These are phyloP conservation scores for Rhizophora mangle DNA, from an alignment of 345 rosid species.

Conservation along the genomic window DNA sequence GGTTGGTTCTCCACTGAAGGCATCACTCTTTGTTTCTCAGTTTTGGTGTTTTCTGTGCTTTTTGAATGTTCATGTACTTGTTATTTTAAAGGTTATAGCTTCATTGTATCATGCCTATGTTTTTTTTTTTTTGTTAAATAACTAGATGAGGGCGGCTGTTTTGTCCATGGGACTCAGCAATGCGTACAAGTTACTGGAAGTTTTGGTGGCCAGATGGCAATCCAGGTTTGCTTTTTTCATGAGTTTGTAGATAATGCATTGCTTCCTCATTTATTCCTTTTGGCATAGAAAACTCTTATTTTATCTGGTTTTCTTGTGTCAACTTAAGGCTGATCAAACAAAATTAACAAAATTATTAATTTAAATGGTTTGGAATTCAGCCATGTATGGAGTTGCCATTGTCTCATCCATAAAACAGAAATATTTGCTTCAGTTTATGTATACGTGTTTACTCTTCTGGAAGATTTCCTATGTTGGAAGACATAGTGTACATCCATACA, in stretches of 20 bases:
- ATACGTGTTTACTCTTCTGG: background rate
- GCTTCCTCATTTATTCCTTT: background rate
- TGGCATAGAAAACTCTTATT: slow-evolving; percentile 2
- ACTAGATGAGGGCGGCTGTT: slow-evolving; percentile 67
- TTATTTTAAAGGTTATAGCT: background rate
- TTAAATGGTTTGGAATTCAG: background rate
- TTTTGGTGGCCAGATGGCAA: slow-evolving; percentile 68
- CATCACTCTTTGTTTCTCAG: background rate
- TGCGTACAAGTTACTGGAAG: slow-evolving; percentile 62
- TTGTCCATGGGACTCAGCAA: slow-evolving; percentile 58
- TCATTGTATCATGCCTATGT: background rate
- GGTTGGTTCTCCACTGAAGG: slow-evolving; percentile 39
- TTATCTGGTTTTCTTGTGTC: background rate
- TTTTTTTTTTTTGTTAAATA: slow-evolving; percentile 5
- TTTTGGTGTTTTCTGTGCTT: slow-evolving; percentile 8
- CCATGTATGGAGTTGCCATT: background rate
- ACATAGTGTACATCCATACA: background rate
- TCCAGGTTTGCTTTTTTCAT: slow-evolving; percentile 57
- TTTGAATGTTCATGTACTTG: background rate
- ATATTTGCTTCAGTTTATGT: background rate
- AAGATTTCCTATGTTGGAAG: background rate
- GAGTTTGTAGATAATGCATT: background rate
- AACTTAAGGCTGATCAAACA: background rate
- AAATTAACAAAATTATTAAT: background rate
- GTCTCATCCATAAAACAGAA: background rate